phyloP scores from a whole-genome alignment of 768 basidiomycete species.

The Panaeolus papilionaceus region DNA sequence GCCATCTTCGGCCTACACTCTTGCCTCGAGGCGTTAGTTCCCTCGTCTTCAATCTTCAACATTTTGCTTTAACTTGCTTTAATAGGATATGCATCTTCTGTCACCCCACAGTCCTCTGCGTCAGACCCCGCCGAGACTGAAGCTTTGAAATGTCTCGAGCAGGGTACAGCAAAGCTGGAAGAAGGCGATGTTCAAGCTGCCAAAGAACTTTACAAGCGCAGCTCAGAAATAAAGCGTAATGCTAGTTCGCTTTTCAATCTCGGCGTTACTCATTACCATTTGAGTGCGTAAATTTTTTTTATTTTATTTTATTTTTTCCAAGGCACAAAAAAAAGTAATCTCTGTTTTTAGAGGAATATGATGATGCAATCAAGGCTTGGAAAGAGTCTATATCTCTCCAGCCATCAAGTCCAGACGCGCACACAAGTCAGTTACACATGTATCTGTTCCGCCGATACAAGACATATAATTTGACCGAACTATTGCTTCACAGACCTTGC shows the following conservation, averaged over 20 bases:
- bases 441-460: conserved; percentile 19
- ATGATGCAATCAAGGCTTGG: conserved; percentile 86
- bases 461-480: conserved; percentile 15
- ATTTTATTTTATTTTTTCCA: neutral
- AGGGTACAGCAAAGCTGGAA: conserved; percentile 84
- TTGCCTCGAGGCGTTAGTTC: conserved; percentile 37
- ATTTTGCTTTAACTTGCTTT: conserved; percentile 16
- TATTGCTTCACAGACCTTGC: conserved; percentile 67
- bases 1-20: conserved; percentile 16
- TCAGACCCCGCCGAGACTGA: conserved; percentile 85
- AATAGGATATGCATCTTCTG: conserved; percentile 81
- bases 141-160: conserved; percentile 79
- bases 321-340: conserved; percentile 18
- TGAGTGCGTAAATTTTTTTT: conserved; percentile 58
- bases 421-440: conserved; percentile 70
- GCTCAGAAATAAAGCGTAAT: conserved; percentile 79
- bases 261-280: conserved; percentile 89
- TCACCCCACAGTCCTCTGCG: conserved; percentile 81
- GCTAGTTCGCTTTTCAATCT: conserved; percentile 88
- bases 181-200: conserved; percentile 86
- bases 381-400: conserved; percentile 83
- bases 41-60: conserved; percentile 2
- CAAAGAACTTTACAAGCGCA: conserved; percentile 77
- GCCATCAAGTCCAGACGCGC: conserved; percentile 84
- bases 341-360: conserved; percentile 74